Evolutionary conservation across 495 filamentous ascomycete genomes (phyloP).

Genomic region (Aspergillus conjunctus): DNA sequence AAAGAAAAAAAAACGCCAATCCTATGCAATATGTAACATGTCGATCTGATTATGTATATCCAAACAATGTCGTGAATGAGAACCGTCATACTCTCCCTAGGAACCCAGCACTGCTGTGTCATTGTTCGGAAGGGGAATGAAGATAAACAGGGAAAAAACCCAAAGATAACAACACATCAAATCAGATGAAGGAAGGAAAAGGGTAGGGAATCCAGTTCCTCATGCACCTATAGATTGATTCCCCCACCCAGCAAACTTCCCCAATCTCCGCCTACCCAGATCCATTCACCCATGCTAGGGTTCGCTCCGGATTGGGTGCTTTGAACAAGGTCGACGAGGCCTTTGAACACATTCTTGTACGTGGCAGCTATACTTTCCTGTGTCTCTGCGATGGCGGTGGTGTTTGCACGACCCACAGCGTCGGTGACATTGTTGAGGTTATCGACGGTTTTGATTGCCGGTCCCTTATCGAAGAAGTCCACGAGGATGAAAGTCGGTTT

Average conservation of each 20-base stretch:
- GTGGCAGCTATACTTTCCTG: conserved; percentile 33
- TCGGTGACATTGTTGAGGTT: conserved; percentile 61
- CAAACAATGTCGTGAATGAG: conserved; percentile 12
- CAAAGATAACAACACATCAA: conserved; percentile 4
- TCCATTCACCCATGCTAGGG: conserved; percentile 47
- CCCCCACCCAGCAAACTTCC: conserved; percentile 45
- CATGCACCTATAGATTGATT: conserved; percentile 33
- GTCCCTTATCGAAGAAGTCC: conserved; percentile 71
- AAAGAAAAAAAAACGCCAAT: conserved; percentile 17
- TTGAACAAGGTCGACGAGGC: conserved; percentile 40
- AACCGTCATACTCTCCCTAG: neutral
- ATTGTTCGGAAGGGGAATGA: neutral
- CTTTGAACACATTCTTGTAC: conserved; percentile 44
- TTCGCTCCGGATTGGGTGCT: conserved; percentile 40
- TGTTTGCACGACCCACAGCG: conserved; percentile 43
- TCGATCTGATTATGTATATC: conserved; percentile 14
- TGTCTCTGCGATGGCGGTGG: conserved; percentile 30
- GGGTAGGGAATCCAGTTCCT: neutral
- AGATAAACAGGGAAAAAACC: neutral
- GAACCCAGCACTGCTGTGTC: conserved; percentile 1
- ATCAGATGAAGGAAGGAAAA: conserved; percentile 7
- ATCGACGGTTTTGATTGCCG: conserved; percentile 64
- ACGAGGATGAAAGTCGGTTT: conserved; percentile 71
- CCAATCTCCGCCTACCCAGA: conserved; percentile 53
- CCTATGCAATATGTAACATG: conserved; percentile 28